These are phyloP conservation scores for Mortierella alpina DNA, from an alignment of 192 early-diverging fungal species.

Conservation along the genomic window DNA sequence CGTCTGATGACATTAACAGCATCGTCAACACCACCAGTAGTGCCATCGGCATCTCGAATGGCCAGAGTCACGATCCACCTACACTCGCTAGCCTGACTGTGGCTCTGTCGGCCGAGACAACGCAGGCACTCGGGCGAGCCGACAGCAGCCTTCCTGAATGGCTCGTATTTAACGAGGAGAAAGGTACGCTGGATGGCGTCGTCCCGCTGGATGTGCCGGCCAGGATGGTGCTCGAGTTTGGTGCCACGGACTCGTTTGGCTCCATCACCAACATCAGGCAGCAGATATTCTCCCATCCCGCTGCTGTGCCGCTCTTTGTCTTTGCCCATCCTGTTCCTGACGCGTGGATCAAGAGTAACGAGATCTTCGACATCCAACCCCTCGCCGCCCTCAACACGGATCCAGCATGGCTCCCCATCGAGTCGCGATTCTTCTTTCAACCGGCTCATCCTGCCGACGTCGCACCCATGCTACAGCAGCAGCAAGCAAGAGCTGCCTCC, in stretches of 20 bases:
- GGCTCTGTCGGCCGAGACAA: conserved; percentile 5
- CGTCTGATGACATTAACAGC: neutral
- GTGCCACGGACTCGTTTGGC: neutral
- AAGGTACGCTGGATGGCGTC: neutral
- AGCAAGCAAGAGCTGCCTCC: too few species aligned
- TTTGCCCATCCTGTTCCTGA: conserved; percentile 2
- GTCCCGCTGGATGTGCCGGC: neutral
- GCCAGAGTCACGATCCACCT: neutral
- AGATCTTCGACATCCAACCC: neutral
- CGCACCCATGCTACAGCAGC: too few species aligned
- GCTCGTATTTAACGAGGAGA: conserved; percentile 2
- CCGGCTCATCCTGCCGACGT: too few species aligned
- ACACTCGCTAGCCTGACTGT: neutral
- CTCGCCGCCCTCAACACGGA: neutral
- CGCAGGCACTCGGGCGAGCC: neutral
- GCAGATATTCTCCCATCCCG: neutral
- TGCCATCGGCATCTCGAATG: neutral
- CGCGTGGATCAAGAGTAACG: neutral
- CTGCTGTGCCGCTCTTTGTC: neutral
- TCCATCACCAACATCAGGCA: neutral
- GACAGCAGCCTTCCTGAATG: conserved; percentile 12
- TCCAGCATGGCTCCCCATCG: too few species aligned
- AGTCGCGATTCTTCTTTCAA: too few species aligned
- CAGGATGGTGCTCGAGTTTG: conserved; percentile 3
- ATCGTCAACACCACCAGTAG: neutral